A percentile compares a stretch with the other conserved stretches of the same genome.
These are phyloP conservation scores for Fusarium beomiforme DNA, from an alignment of 2,329 filamentous ascomycete species.

Conservation along the genomic window DNA sequence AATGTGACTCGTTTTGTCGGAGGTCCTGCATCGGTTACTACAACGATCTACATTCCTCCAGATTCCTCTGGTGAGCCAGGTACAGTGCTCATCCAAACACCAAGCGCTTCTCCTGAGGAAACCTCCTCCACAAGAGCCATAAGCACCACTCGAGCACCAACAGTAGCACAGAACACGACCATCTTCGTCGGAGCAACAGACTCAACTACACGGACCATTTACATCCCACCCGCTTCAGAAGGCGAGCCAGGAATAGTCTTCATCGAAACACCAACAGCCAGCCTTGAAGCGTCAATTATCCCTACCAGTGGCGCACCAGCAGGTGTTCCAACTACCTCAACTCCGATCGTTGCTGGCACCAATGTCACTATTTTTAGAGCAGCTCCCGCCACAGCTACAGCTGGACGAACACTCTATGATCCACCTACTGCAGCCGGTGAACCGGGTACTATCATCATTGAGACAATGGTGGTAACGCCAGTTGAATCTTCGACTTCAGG, in stretches of 20 bases:
- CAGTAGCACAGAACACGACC: neutral
- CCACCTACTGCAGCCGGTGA: slow-evolving; percentile 6
- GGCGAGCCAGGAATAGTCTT: slow-evolving; percentile 10
- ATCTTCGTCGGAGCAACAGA: neutral
- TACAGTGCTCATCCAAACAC: slow-evolving; percentile 1
- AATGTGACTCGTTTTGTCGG: neutral
- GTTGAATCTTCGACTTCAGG: neutral
- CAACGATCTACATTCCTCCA: slow-evolving; percentile 5
- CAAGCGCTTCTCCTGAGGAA: neutral
- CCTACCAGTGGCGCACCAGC: neutral
- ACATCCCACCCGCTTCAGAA: neutral
- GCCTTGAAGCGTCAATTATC: neutral
- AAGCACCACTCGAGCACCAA: neutral
- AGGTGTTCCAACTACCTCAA: neutral
- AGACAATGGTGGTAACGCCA: neutral
- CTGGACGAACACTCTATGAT: slow-evolving; percentile 5
- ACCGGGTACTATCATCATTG: slow-evolving; percentile 18
- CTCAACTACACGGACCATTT: slow-evolving; percentile 1
- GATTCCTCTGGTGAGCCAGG: neutral
- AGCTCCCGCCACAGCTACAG: slow-evolving; percentile 1
- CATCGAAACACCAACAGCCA: neutral
- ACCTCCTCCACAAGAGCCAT: neutral
- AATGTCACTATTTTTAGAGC: slow-evolving; percentile 7
- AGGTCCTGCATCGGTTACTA: neutral
- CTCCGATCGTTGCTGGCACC: neutral